phyloP scores from a whole-genome alignment of 371 early-diverging fungal genomes.

The Chytridium lagenaria region DNA sequence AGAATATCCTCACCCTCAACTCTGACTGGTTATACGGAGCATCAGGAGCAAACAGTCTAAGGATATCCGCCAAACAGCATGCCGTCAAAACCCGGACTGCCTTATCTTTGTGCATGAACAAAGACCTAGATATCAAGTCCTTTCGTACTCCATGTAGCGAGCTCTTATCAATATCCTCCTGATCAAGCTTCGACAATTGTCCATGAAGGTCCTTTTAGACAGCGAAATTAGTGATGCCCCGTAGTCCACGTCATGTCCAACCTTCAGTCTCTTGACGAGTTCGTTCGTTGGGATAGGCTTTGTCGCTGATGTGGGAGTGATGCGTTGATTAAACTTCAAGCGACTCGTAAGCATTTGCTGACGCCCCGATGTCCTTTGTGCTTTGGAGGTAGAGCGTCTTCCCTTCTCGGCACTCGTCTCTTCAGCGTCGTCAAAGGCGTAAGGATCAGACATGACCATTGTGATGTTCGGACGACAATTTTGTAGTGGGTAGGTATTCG shows the following conservation, averaged over 20 bases:
- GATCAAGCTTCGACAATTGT: slow-evolving; percentile 70
- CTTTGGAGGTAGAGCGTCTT: not conserved
- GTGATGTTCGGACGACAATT: no score
- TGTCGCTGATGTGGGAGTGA: not conserved
- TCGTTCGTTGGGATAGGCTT: slow-evolving; percentile 27
- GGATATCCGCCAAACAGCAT: slow-evolving; percentile 90
- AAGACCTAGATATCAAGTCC: slow-evolving; percentile 70
- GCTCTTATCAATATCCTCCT: slow-evolving; percentile 67
- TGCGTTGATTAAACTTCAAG: not conserved
- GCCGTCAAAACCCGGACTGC: slow-evolving; percentile 78
- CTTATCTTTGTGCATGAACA: slow-evolving; percentile 78
- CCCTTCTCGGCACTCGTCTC: not conserved
- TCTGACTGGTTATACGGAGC: slow-evolving; percentile 81
- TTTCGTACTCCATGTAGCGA: slow-evolving; percentile 70
- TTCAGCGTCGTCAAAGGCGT: not conserved
- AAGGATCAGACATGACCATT: no score
- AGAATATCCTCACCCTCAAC: slow-evolving; percentile 61
- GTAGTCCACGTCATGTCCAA: slow-evolving; percentile 1
- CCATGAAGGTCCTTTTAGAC: slow-evolving; percentile 60
- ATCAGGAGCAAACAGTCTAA: slow-evolving; percentile 91
- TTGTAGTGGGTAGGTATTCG: no score
- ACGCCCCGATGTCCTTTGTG: not conserved
- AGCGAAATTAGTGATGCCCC: not conserved
- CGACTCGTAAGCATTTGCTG: not conserved
- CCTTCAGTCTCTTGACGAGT: slow-evolving; percentile 38